Evolutionary conservation across 169 alveolate genomes (phyloP).

Genomic region (Theileria annulata): DNA sequence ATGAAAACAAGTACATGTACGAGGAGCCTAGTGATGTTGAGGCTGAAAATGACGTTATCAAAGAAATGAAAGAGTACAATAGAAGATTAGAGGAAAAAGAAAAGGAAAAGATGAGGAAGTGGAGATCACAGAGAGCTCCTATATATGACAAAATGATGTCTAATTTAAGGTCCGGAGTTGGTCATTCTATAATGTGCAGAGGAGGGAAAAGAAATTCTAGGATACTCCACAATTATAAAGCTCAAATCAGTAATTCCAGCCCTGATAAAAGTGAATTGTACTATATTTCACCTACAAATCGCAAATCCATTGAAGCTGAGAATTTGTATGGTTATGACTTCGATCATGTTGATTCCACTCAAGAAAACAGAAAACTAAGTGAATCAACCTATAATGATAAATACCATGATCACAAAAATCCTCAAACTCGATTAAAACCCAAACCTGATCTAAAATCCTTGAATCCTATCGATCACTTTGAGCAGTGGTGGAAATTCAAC

Average conservation of each 20-base stretch:
- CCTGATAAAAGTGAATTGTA: not conserved
- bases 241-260: not conserved
- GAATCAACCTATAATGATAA: not conserved
- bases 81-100: slow-evolving; percentile 1
- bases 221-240: slow-evolving; percentile 1
- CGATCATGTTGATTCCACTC: not conserved
- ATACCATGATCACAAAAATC: not conserved
- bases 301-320: not conserved
- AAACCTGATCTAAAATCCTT: not conserved
- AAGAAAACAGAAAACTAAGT: not conserved
- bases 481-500: slow-evolving; percentile 25
- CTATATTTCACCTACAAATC: not conserved
- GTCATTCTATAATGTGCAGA: slow-evolving; percentile 3
- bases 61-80: slow-evolving; percentile 12
- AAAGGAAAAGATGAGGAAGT: slow-evolving; percentile 8
- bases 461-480: slow-evolving; percentile 15
- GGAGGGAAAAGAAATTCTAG: slow-evolving; percentile 15
- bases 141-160: slow-evolving; percentile 17
- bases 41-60: not conserved
- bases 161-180: slow-evolving; percentile 1
- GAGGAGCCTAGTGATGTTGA: not conserved
- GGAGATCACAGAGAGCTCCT: slow-evolving; percentile 18
- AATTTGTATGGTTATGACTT: slow-evolving; percentile 1
- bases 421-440: not conserved
- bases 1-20: not conserved